These are phyloP conservation scores for Ustilago shanxiensis DNA, from an alignment of 1,284 basidiomycete genomes.

Conservation along the genomic window DNA sequence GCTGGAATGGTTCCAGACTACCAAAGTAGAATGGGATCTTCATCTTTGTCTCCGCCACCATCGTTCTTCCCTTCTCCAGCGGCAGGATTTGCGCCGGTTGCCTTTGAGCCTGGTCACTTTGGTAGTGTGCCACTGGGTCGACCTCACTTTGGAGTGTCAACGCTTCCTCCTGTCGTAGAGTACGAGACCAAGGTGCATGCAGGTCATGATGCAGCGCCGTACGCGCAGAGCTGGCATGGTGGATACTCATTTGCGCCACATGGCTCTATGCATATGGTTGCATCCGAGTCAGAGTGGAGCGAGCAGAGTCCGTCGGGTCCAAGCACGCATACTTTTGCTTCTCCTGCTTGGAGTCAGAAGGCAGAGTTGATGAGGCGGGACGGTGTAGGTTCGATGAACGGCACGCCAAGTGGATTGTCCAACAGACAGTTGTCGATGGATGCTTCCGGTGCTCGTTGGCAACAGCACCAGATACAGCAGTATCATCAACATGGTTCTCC, in stretches of 20 bases:
- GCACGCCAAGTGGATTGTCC: conserved; percentile 20
- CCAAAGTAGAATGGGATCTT: conserved; percentile 16
- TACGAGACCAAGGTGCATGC: conserved; percentile 17
- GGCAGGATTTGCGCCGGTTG: background rate
- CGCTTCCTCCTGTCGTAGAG: background rate
- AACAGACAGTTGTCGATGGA: conserved; percentile 29
- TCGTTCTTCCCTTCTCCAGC: conserved; percentile 18
- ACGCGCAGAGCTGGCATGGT: conserved; percentile 28
- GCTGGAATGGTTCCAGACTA: conserved; percentile 13
- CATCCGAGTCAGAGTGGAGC: conserved; percentile 40
- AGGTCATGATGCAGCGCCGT: conserved; percentile 20
- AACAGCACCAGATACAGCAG: conserved; percentile 15
- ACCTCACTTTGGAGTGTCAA: conserved; percentile 11
- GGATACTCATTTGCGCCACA: conserved; percentile 12
- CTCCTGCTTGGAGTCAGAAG: conserved; percentile 43
- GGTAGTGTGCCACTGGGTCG: conserved; percentile 2
- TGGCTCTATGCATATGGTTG: conserved; percentile 10
- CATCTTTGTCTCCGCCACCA: conserved; percentile 28
- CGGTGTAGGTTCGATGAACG: conserved; percentile 3
- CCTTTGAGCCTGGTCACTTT: conserved; percentile 16
- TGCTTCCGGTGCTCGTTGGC: conserved; percentile 19
- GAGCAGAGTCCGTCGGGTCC: conserved; percentile 38
- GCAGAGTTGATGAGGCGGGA: conserved; percentile 33
- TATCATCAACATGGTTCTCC: conserved; percentile 23
- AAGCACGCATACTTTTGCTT: conserved; percentile 30